Evolutionary conservation across 73 alveolate species (phyloP), one percentile per base, ranked within the genome.

Genomic region (Paramecium caudatum): DNA sequence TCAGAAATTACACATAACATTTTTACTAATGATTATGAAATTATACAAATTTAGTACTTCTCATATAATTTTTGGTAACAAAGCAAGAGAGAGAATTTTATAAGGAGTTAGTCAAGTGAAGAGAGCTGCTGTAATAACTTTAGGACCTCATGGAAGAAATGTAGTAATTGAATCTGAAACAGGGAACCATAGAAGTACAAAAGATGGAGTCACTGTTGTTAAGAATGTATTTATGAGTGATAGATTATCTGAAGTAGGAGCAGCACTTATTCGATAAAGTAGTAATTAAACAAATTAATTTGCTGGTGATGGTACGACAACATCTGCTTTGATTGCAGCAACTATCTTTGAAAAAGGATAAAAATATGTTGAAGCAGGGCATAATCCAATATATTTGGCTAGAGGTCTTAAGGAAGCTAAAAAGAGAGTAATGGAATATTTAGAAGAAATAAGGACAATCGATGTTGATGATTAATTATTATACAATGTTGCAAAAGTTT

Each of bases 261-360:
- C 98, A 3, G 82, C 94, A 16, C 47, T 97, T 23, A 62, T 94
- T 16, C 93, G 97, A 90, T 81, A 91, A 34, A 93, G 96, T 21
- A 96, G 98, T 39, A 82, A 91, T 25, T 90, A 87, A 30, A 82
- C 98, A 27, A 95, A 94, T 62, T 82, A 81, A 21, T 95, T 47
- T 83, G 97, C 99, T 25, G 99, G 99, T 9, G 99, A 97, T 88
- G 99, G 99, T 12, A 97, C 99, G 0, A 97, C 99, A 0, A 96
- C 98, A 3, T 82, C 99, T 5, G 91, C 98, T 3, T 23, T 95
- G 10, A 78, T 97, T 21, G 96, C 98, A 16, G 61, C 90, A 17
- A 82, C 49, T 27, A 32, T 94, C 1, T 78, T 93, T 82, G 92
- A 74, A 46, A 45, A 82, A 34, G 96, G 96, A 2, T 61, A 78